Percentiles rank a stretch among this genome's conserved stretches.
These are phyloP conservation scores for Leccinum solheimii DNA, from an alignment of 1,284 basidiomycete species.

Conservation along the genomic window DNA sequence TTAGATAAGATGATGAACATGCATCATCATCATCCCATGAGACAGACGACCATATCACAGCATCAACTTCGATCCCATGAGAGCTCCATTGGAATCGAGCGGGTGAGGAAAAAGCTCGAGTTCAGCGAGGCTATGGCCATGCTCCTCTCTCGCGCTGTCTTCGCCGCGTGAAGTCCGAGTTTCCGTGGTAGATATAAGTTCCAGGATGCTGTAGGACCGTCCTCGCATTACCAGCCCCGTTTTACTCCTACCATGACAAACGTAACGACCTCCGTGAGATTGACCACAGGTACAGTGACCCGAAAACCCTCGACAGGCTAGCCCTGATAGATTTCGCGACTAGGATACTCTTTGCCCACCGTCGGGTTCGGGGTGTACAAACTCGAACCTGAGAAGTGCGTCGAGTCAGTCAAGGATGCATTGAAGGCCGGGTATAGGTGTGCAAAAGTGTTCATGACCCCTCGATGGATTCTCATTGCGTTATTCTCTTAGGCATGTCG, in stretches of 20 bases:
- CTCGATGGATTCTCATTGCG: neutral
- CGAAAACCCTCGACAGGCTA: neutral
- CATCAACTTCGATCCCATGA: neutral
- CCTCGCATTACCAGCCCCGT: neutral
- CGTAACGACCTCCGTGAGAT: slow-evolving; percentile 9
- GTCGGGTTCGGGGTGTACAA: slow-evolving; percentile 29
- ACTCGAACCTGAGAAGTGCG: slow-evolving; percentile 14
- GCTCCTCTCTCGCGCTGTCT: neutral
- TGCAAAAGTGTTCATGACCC: neutral
- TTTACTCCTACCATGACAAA: slow-evolving; percentile 13
- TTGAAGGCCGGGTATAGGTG: slow-evolving; percentile 32
- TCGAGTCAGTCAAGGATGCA: slow-evolving; percentile 22
- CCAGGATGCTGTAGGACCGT: neutral
- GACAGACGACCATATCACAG: neutral
- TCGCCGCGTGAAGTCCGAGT: neutral
- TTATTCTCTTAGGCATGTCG: slow-evolving; percentile 24
- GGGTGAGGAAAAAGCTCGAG: neutral
- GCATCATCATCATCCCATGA: neutral
- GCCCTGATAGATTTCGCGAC: neutral
- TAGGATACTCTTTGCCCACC: slow-evolving; percentile 30
- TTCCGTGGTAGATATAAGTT: slow-evolving; percentile 8
- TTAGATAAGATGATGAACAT: slow-evolving; percentile 3
- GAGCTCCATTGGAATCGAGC: neutral
- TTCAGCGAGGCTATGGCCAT: neutral
- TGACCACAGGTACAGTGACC: slow-evolving; percentile 17